Conservation (phyloP, 2,329 filamentous ascomycete species). For the Phialophora tarda region DNA sequence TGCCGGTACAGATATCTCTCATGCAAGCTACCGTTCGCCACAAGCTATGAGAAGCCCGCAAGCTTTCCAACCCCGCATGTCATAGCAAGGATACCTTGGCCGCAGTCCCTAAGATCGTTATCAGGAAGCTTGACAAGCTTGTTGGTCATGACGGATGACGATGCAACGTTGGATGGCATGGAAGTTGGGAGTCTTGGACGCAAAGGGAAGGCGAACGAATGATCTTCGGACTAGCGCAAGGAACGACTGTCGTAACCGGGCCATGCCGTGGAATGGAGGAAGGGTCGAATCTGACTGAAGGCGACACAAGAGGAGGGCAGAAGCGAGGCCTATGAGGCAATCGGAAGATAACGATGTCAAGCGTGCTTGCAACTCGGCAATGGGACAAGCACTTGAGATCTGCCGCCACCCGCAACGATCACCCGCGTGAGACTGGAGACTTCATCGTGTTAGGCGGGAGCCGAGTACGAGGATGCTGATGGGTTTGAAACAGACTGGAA, state of each 20-base stretch:
- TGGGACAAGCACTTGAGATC: not conserved
- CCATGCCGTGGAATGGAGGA: not conserved
- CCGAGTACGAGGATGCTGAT: not conserved
- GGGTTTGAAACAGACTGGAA: not conserved
- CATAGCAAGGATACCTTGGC: constrained; percentile 3
- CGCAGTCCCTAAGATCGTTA: not conserved
- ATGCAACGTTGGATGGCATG: constrained; percentile 23
- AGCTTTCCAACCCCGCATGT: constrained; percentile 10
- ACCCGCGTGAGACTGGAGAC: not conserved
- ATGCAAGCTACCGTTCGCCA: constrained; percentile 9
- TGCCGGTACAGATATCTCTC: constrained; percentile 4
- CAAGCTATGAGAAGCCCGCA: not conserved
- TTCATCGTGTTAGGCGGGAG: not conserved
- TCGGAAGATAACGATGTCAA: constrained; percentile 3
- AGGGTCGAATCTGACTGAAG: not conserved
- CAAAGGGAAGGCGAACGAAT: constrained; percentile 28
- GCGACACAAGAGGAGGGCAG: not conserved
- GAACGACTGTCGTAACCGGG: not conserved
- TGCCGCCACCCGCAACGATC: constrained; percentile 10
- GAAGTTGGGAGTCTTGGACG: constrained; percentile 11
- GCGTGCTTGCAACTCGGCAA: not conserved
- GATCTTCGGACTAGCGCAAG: constrained; percentile 7
- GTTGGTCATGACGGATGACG: constrained; percentile 16
- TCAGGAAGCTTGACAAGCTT: constrained; percentile 19
- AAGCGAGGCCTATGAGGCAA: not conserved